These are phyloP conservation scores for Calonectria pseudoreteaudii DNA, from an alignment of 2,329 filamentous ascomycete genomes.

Conservation along the genomic window DNA sequence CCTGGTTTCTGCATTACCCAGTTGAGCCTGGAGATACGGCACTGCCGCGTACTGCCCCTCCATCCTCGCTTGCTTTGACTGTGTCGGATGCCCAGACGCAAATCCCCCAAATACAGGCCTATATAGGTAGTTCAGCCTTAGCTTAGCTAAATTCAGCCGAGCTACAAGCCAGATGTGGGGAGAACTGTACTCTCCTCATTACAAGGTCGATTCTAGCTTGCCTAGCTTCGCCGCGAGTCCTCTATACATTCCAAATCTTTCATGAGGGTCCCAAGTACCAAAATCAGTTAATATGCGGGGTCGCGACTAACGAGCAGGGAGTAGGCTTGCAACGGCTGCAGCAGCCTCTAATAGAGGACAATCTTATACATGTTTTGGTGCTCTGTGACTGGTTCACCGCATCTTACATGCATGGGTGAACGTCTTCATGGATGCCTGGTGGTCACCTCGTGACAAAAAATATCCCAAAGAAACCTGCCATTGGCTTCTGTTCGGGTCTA, in stretches of 20 bases:
- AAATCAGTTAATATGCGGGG: neutral
- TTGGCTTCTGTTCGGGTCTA: neutral
- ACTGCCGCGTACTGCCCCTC: no score
- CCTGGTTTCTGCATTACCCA: neutral
- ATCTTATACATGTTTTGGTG: neutral
- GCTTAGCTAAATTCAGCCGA: no score
- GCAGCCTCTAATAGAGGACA: neutral
- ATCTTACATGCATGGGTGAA: neutral
- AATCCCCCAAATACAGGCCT: no score
- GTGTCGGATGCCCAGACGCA: no score
- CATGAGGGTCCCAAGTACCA: neutral
- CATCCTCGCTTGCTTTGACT: neutral
- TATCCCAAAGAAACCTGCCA: neutral
- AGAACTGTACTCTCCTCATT: no score
- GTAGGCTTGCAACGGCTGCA: neutral
- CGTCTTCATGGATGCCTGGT: neutral
- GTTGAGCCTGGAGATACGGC: no score
- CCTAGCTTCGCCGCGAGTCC: neutral
- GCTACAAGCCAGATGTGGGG: no score
- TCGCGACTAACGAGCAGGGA: neutral
- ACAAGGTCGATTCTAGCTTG: neutral
- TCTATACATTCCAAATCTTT: neutral
- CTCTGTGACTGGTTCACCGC: neutral
- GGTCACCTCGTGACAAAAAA: neutral
- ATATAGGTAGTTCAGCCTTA: no score